Conservation (phyloP, 768 basidiomycete species). For the Coprinopsis strossmayeri region DNA sequence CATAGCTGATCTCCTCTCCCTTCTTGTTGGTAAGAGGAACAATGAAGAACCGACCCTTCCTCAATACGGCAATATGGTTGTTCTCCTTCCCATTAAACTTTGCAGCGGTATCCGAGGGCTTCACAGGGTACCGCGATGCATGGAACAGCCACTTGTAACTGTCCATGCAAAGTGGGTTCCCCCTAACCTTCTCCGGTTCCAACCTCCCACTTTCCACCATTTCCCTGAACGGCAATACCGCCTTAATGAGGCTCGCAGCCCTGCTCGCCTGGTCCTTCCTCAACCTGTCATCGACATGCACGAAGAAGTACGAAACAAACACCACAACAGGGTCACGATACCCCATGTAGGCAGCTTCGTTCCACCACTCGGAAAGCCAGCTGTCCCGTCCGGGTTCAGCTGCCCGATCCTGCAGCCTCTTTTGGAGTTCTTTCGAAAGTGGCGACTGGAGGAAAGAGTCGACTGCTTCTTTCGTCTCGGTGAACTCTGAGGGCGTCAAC, state of each 20-base stretch:
- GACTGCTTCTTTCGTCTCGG: constrained; percentile 51
- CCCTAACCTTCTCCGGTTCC: constrained; percentile 82
- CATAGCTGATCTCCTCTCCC: constrained; percentile 67
- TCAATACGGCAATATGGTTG: constrained; percentile 86
- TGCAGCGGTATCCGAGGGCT: constrained; percentile 74
- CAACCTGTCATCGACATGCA: constrained; percentile 65
- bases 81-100: constrained; percentile 72
- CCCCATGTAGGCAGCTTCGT: constrained; percentile 83
- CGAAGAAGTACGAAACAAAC: constrained; percentile 92
- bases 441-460: constrained; percentile 65
- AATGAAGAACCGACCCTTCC: constrained; percentile 88
- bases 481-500: constrained; percentile 56
- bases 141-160: constrained; percentile 99
- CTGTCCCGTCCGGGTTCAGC: constrained; percentile 48
- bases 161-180: constrained; percentile 77
- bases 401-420: constrained; percentile 71
- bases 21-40: constrained; percentile 61
- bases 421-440: constrained; percentile 66
- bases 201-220: constrained; percentile 76
- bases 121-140: constrained; percentile 78
- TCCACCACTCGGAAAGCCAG: constrained; percentile 99
- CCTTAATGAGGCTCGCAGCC: constrained; percentile 80
- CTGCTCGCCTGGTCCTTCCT: constrained; percentile 54
- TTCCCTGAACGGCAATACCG: constrained; percentile 77
- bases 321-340: constrained; percentile 89